Percentiles rank a stretch among this genome's conserved stretches.
These are phyloP conservation scores for Lagerstroemia speciosa DNA, from an alignment of 345 rosid species.

Conservation along the genomic window DNA sequence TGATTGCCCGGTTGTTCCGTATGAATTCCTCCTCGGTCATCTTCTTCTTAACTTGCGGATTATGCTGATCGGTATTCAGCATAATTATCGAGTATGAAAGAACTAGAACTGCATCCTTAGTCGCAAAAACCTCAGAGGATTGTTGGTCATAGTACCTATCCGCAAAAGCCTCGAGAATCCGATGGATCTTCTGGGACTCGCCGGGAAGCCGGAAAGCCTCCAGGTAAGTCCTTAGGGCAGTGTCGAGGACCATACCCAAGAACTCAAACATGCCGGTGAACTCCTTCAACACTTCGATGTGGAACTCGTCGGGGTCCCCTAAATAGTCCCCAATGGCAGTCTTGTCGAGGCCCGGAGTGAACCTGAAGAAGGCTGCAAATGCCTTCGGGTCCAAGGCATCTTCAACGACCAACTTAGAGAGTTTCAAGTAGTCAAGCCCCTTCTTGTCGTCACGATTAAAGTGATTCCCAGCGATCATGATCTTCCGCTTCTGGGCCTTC, in stretches of 20 bases:
- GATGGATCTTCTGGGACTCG: slow-evolving; percentile 82
- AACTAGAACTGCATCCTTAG: slow-evolving; percentile 64
- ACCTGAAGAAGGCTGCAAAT: slow-evolving; percentile 63
- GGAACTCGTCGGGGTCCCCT: slow-evolving; percentile 84
- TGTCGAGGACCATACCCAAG: slow-evolving; percentile 72
- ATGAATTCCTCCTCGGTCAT: slow-evolving; percentile 97
- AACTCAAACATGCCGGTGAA: slow-evolving; percentile 69
- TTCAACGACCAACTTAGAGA: slow-evolving; percentile 46
- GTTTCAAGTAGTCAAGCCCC: slow-evolving; percentile 73
- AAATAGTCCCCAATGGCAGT: slow-evolving; percentile 71
- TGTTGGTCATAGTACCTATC: slow-evolving; percentile 66
- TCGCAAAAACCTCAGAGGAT: slow-evolving; percentile 53
- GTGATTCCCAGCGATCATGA: slow-evolving; percentile 61
- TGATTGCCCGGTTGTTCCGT: slow-evolving; percentile 73
- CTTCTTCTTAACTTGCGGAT: slow-evolving; percentile 85
- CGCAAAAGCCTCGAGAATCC: slow-evolving; percentile 74
- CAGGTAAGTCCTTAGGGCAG: slow-evolving; percentile 65
- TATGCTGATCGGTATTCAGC: slow-evolving; percentile 94
- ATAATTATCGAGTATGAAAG: slow-evolving; percentile 84
- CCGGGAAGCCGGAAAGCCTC: slow-evolving; percentile 83
- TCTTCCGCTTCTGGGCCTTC: slow-evolving; percentile 70
- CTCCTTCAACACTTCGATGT: slow-evolving; percentile 59
- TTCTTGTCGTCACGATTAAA: slow-evolving; percentile 72
- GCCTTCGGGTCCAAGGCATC: slow-evolving; percentile 55
- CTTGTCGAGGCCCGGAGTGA: slow-evolving; percentile 62